Evolutionary conservation across 2,329 filamentous ascomycete genomes (phyloP).

Genomic region (Calonectria hongkongensis): DNA sequence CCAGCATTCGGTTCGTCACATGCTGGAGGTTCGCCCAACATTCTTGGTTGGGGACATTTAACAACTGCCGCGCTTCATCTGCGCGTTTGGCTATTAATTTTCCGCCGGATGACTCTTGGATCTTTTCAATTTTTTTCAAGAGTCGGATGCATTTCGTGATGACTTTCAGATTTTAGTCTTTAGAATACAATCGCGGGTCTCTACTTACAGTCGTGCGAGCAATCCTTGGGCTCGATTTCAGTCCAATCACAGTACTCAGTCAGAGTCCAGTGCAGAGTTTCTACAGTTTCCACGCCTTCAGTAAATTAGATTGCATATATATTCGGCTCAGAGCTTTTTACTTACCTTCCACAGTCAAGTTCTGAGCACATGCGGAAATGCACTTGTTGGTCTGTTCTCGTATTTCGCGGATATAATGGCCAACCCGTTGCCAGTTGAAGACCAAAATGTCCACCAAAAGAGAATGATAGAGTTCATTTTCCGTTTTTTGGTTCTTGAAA

Average conservation of each 20-base stretch:
- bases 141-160: background rate
- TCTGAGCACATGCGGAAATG: background rate
- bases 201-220: background rate
- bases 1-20: conserved; percentile 42
- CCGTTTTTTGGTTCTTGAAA: background rate
- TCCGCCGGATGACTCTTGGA: conserved; percentile 11
- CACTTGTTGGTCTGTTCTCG: conserved; percentile 4
- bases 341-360: background rate
- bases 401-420: conserved; percentile 31
- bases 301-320: background rate
- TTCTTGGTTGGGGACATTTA: conserved; percentile 30
- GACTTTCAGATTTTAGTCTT: conserved; percentile 14
- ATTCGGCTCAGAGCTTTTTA: too few species aligned
- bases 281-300: background rate
- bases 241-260: background rate
- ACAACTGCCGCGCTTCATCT: conserved; percentile 18
- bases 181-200: background rate
- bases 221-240: background rate
- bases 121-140: conserved; percentile 12
- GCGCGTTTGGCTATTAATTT: conserved; percentile 32
- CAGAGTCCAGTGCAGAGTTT: too few species aligned
- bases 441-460: conserved; percentile 33
- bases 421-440: conserved; percentile 39
- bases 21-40: conserved; percentile 52
- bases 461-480: background rate